Base-by-base conservation (phyloP, 139 green algal genomes). In the Chlamydomonas schloesseri region DNA sequence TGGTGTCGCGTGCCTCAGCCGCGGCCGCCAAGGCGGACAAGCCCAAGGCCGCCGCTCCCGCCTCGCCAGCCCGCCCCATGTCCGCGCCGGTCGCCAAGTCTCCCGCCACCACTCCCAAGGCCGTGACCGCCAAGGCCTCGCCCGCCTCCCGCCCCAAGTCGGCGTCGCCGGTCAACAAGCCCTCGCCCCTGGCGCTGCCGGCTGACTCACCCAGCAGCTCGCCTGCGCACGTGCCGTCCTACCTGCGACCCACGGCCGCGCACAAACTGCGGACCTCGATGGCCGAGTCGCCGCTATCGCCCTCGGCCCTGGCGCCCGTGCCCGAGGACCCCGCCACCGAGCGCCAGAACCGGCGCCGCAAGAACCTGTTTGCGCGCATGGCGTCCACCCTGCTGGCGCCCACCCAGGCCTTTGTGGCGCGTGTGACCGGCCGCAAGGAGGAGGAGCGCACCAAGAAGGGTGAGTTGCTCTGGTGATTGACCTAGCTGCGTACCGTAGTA, bases 331-430 rank as follows among this genome's bases (percentile, higher is more conserved):
- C 31, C 33, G 18, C 37, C 2, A 73, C 71, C 2, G 69, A 50
- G 50, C 73, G 70, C 24, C n/a, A 57, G 10, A 70, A 65, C 55
- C 83, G 31, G 28, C 64, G 37, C 18, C 55, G 55, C 67, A 72
- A 36, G 34, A 88, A 72, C 87, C 37, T 88, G 36, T 65, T 85
- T 50, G 70, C 80, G 10, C 83, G 64, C 64, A 78, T 83, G 73
- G 69, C 55, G 1, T 86, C 74, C 15, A 88, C 57, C 21, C 42
- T 93, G 34, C 60, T 93, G 57, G 89, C 82, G 31, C 89, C 89
- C 67, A 93, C 89, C 0, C 77, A 86, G 29, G 82, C 86, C 21
- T 93, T 91, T 42, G 86, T 93, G 29, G 72, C 86, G 11, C 86
- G 86, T n/a, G 73, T 92, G 13, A 83, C 73, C 0, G 87, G 79